Base-by-base conservation (phyloP, 306 rosid genomes). In the Begonia peltatifolia region DNA sequence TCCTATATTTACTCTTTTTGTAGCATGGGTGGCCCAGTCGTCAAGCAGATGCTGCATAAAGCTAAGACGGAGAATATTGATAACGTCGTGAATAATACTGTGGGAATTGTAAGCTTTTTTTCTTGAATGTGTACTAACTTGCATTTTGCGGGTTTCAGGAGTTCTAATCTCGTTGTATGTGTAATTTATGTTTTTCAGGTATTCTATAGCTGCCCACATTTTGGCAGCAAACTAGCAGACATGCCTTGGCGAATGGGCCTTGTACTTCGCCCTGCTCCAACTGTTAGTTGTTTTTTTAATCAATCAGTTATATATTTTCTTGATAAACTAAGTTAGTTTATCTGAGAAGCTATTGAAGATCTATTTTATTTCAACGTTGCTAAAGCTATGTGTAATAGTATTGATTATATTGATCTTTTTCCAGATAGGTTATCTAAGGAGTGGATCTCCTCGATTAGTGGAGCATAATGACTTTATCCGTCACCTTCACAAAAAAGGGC, bases 191-290 rank as follows among this genome's bases (percentile, higher is more conserved):
- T 41, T 16, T 52, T 71, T 72, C 69, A 90, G 99, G 86, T 86
- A 66, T 90, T 85, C 76, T 90, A 90, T 57, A 86, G 99, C 78
- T 90, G 99, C 74, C 99, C 99, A 22, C 99, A 90, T 72, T 90
- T 86, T 54, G 99, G 99, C 60, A 90, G 99, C 88, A 90, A 79
- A 75, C 87, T 90, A 50, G 99, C 99, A 50, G 99, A 90, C 62
- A 81, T 85, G 90, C 99, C 99, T 53, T 85, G 87, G 99, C 79
- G 80, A 73, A 85, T 90, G 94, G 99, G 99, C 53, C 58, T 85
- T 57, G 87, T 90, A 25, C 77, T 90, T 63, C 94, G 94, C 50
- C 94, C 95, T 57, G 87, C 95, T 57, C 95, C 88, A 20, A 70
- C 84, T 35, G 99, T 90, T 53, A 90, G 97, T 73, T 68, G 54